A percentile compares a stretch with the other conserved stretches of the same genome.
phyloP scores from a whole-genome alignment of 2,329 filamentous ascomycete species.

The Fusarium metavorans region DNA sequence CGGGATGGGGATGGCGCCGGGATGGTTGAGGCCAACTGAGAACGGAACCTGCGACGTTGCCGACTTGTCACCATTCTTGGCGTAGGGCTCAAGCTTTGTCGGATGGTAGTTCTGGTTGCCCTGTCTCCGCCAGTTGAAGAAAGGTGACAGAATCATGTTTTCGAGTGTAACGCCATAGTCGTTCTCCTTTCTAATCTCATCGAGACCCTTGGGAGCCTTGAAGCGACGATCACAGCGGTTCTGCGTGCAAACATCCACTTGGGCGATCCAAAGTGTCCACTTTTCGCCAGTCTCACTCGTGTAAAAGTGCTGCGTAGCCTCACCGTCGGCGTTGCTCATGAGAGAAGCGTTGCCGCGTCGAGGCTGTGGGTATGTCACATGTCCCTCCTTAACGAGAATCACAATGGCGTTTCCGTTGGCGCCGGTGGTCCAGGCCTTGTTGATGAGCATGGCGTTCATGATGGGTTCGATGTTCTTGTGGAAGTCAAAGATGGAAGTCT shows the following conservation, averaged over 20 bases:
- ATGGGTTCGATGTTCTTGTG: neutral
- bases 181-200: neutral
- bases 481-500: neutral
- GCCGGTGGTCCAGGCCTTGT: neutral
- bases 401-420: neutral
- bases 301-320: neutral
- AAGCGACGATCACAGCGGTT: neutral
- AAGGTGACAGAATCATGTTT: neutral
- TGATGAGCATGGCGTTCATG: neutral
- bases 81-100: neutral
- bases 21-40: neutral
- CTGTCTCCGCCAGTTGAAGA: neutral
- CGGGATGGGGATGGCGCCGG: neutral
- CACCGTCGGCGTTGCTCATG: neutral
- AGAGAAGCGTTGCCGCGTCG: neutral
- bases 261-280: neutral
- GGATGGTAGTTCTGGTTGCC: neutral
- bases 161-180: neutral
- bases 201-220: neutral
- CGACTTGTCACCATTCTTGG: neutral
- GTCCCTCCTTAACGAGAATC: neutral
- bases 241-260: neutral
- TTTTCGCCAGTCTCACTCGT: neutral
- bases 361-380: neutral
- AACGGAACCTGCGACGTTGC: neutral